Evolutionary conservation across 2,329 filamentous ascomycete species (phyloP), one percentile per base, ranked within the genome.

Genomic region (Ascochyta viciae-villosae): DNA sequence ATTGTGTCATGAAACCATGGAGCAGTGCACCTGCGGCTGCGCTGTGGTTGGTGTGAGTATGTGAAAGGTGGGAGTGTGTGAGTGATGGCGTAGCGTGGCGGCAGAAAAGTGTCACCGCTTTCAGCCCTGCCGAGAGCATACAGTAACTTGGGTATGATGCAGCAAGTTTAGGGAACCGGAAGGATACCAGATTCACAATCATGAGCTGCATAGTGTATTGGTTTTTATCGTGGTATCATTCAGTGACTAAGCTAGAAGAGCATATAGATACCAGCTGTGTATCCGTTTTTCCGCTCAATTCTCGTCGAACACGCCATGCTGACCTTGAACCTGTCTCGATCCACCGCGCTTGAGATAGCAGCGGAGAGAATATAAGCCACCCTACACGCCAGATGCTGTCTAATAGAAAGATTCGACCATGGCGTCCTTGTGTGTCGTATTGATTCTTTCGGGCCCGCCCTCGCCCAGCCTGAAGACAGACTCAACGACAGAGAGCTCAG

Each of bases 371-470:
- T 39, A 47, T 43, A 10, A 27, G 46, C 27, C 48, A 56, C 5
- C 15, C 44, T 33, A 46, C 31, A 33, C 8, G 24, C 5, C n/a
- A n/a, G 23, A 7, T 19, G 7, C 49, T 38, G 41, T 62, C 84
- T 84, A 99, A 82, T 99, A 99, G 82, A 98, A 99, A 71, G 91
- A 96, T 83, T 99, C 95, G 60, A 99, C 95, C 87, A 99, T 96
- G 64, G 92, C 95, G 77, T 98, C 94, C 86, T 97, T 98, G 82
- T 97, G 88, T 67, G 81, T 88, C 48, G 88, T 90, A 76, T 91
- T 91, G 80, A 94, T 92, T 69, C 86, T 88, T 71, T 87, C 87
- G 46, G 92, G 89, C 6, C 86, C 91, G 50, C 91, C 92, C 82
- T 98, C 94, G 62, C 93, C 93, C 42, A 99, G 83, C 70, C 92